Conservation (phyloP, 495 filamentous ascomycete genomes). For the Xylaria palmicola region DNA sequence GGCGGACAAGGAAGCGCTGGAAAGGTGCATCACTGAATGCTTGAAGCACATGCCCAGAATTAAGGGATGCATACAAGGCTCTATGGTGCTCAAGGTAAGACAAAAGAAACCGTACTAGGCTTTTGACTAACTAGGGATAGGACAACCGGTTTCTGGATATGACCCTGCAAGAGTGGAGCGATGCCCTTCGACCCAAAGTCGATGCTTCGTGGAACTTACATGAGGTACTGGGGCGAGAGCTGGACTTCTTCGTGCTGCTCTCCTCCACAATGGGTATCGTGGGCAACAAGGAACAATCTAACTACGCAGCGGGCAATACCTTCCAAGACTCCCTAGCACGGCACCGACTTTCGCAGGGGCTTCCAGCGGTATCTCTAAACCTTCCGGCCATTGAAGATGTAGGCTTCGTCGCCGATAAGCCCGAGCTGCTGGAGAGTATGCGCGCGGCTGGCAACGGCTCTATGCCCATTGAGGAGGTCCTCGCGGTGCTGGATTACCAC, state of each 20-base stretch:
- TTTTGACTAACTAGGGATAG: background rate
- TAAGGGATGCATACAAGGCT: slow-evolving; percentile 43
- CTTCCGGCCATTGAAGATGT: slow-evolving; percentile 38
- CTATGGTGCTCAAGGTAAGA: slow-evolving; percentile 42
- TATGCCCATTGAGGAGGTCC: slow-evolving; percentile 6
- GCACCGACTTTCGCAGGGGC: slow-evolving; percentile 27
- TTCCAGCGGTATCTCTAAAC: slow-evolving; percentile 38
- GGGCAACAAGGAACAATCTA: slow-evolving; percentile 51
- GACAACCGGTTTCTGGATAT: slow-evolving; percentile 25
- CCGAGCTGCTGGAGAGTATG: slow-evolving; percentile 9
- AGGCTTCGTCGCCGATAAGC: slow-evolving; percentile 20
- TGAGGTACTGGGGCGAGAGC: slow-evolving; percentile 28
- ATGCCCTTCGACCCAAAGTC: slow-evolving; percentile 42
- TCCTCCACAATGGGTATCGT: slow-evolving; percentile 51
- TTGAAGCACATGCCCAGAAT: slow-evolving; percentile 33
- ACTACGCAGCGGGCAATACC: slow-evolving; percentile 54
- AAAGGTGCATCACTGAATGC: slow-evolving; percentile 17
- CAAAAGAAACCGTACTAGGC: too few species aligned
- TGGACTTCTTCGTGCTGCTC: slow-evolving; percentile 59
- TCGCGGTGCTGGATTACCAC: slow-evolving; percentile 14
- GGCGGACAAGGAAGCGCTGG: slow-evolving; percentile 16
- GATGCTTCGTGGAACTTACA: slow-evolving; percentile 51
- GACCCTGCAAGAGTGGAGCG: slow-evolving; percentile 32
- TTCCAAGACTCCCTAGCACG: slow-evolving; percentile 46
- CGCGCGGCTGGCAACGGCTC: slow-evolving; percentile 15